Conservation (phyloP, 257 asterid species). For the Petunia axillaris region DNA sequence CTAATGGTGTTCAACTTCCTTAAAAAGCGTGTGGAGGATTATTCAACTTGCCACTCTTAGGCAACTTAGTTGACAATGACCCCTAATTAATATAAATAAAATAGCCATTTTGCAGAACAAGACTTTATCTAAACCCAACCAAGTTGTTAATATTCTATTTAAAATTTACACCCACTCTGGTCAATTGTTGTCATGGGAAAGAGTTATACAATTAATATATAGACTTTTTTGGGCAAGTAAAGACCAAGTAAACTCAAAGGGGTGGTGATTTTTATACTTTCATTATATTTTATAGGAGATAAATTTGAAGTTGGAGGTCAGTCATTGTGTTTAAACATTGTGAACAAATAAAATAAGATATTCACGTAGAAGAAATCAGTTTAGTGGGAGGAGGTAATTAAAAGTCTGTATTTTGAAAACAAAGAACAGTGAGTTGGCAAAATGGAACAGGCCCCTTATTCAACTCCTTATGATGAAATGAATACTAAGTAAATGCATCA, state of each 20-base stretch:
- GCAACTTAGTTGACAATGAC: conserved; percentile 21
- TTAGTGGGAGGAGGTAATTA: neutral
- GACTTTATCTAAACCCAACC: conserved; percentile 18
- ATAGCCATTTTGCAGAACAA: neutral
- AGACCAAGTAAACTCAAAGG: neutral
- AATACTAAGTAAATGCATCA: neutral
- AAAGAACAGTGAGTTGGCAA: neutral
- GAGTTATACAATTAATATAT: neutral
- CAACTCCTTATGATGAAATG: neutral
- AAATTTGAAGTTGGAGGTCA: conserved; percentile 17
- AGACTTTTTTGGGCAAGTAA: neutral
- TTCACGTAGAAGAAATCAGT: neutral
- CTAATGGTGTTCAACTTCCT: neutral
- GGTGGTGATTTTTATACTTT: neutral
- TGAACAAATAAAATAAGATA: conserved; percentile 20
- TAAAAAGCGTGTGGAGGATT: conserved; percentile 11
- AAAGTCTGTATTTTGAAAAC: conserved; percentile 9
- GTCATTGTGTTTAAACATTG: conserved; percentile 6
- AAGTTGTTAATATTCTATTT: neutral
- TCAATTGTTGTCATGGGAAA: conserved; percentile 9
- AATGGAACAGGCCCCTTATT: conserved; percentile 15
- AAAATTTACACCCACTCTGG: neutral
- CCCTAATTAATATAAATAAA: neutral
- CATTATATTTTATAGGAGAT: neutral
- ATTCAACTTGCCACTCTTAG: neutral